Percentiles rank a stretch among this genome's conserved stretches.
Evolutionary conservation across 768 basidiomycete genomes (phyloP).

Genomic region (Megacollybia marginata): DNA sequence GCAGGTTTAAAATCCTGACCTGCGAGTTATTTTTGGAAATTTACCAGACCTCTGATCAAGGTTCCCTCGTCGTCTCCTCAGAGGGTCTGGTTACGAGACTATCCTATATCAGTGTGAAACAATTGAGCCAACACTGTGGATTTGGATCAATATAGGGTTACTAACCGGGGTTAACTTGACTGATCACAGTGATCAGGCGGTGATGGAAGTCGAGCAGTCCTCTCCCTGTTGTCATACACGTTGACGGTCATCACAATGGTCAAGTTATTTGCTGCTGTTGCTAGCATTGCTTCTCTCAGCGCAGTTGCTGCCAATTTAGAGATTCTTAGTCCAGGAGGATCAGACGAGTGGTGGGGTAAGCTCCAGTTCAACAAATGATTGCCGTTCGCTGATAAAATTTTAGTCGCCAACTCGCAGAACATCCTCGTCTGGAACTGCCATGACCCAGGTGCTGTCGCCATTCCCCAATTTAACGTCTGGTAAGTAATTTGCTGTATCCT

Average conservation of each 20-base stretch:
- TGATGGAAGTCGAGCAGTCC: no score
- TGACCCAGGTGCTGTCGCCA: conserved; percentile 19
- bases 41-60: no score
- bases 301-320: conserved; percentile 32
- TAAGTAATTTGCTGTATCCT: conserved; percentile 22
- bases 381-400: neutral
- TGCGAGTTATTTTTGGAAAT: no score
- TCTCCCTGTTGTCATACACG: no score
- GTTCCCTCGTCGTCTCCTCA: no score
- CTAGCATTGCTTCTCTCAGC: conserved; percentile 31
- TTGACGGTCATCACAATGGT: conserved; percentile 21
- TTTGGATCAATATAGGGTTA: no score
- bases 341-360: conserved; percentile 57
- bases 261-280: conserved; percentile 20
- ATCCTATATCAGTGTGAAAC: no score
- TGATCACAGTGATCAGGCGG: no score
- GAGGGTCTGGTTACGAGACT: no score
- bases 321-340: conserved; percentile 36
- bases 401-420: conserved; percentile 52
- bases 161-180: no score
- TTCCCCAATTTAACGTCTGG: conserved; percentile 42
- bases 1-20: no score
- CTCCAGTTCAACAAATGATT: conserved; percentile 6
- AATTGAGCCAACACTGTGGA: no score
- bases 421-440: conserved; percentile 54